These are phyloP conservation scores for Phoma sp. DNA, from an alignment of 2,329 filamentous ascomycete genomes.

Conservation along the genomic window DNA sequence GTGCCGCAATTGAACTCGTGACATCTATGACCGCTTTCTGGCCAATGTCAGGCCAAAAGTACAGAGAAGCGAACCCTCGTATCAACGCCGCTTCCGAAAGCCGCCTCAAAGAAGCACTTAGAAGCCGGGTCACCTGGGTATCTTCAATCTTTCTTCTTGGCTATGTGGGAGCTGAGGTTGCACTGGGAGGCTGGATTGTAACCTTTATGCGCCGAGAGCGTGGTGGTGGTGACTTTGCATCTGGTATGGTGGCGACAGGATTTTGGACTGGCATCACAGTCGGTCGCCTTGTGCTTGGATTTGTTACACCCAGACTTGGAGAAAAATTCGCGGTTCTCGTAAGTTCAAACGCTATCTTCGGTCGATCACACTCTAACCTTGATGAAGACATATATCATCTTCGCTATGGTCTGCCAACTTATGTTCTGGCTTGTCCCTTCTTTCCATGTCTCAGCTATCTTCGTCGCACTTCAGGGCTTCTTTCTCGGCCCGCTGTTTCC, in stretches of 20 bases:
- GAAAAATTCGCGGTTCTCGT: slow-evolving; percentile 64
- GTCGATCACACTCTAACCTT: slow-evolving; percentile 13
- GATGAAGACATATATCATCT: slow-evolving; percentile 62
- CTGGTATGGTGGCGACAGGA: slow-evolving; percentile 75
- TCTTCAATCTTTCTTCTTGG: slow-evolving; percentile 73
- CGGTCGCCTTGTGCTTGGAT: slow-evolving; percentile 73
- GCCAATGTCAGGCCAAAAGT: slow-evolving; percentile 62
- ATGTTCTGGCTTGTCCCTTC: slow-evolving; percentile 80
- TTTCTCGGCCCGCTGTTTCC: slow-evolving; percentile 80
- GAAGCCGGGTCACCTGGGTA: slow-evolving; percentile 67
- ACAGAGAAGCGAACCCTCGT: slow-evolving; percentile 56
- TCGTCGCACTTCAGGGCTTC: slow-evolving; percentile 74
- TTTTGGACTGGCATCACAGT: slow-evolving; percentile 83
- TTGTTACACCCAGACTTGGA: slow-evolving; percentile 73
- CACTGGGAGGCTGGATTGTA: slow-evolving; percentile 78
- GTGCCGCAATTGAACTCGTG: slow-evolving; percentile 62
- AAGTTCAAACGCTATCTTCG: slow-evolving; percentile 7
- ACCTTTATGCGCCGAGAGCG: slow-evolving; percentile 81
- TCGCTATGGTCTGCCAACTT: slow-evolving; percentile 67
- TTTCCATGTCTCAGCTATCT: slow-evolving; percentile 72
- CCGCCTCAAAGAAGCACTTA: slow-evolving; percentile 56
- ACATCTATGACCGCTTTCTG: slow-evolving; percentile 65
- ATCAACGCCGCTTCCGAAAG: slow-evolving; percentile 50
- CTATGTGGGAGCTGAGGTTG: slow-evolving; percentile 79
- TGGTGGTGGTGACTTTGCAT: slow-evolving; percentile 69